A percentile compares a stretch with the other conserved stretches of the same genome.
phyloP scores from a whole-genome alignment of 202 grass and related monocot genomes.

The Digitaria exilis region DNA sequence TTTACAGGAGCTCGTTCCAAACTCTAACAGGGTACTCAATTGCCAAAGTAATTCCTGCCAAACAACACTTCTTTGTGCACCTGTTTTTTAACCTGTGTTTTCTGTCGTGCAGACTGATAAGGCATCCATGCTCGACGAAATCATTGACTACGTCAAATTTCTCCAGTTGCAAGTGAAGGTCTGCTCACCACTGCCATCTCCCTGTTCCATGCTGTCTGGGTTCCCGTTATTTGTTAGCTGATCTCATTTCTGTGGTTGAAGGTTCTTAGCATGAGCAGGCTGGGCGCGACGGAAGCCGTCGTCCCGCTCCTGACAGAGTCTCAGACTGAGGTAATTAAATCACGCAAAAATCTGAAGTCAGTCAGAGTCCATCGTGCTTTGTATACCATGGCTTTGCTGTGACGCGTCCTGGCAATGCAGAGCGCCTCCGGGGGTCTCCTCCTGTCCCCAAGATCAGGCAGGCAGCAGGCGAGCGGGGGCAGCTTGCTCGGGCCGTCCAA shows the following conservation, averaged over 20 bases:
- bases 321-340: conserved; percentile 52
- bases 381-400: neutral
- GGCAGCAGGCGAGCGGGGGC: neutral
- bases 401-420: conserved; percentile 19
- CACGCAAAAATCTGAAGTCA: neutral
- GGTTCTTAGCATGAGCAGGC: conserved; percentile 94
- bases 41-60: neutral
- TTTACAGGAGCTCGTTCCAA: conserved; percentile 80
- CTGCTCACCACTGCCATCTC: neutral
- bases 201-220: neutral
- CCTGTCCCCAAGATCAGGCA: conserved; percentile 28
- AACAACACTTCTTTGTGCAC: neutral
- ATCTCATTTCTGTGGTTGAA: conserved; percentile 36
- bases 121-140: conserved; percentile 90
- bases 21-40: conserved; percentile 70
- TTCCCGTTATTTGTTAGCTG: neutral
- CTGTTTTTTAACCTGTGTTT: conserved; percentile 22
- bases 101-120: conserved; percentile 64
- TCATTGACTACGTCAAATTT: conserved; percentile 92
- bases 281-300: conserved; percentile 74
- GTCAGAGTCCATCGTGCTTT: neutral
- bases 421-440: conserved; percentile 33
- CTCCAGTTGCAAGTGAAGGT: conserved; percentile 95
- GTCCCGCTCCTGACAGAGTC: conserved; percentile 76
- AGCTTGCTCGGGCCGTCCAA: conserved; percentile 7